Percentiles rank a stretch among this genome's conserved stretches.
Evolutionary conservation across 805 yeast species (phyloP).

Genomic region (Zygosaccharomyces kombuchaensis): DNA sequence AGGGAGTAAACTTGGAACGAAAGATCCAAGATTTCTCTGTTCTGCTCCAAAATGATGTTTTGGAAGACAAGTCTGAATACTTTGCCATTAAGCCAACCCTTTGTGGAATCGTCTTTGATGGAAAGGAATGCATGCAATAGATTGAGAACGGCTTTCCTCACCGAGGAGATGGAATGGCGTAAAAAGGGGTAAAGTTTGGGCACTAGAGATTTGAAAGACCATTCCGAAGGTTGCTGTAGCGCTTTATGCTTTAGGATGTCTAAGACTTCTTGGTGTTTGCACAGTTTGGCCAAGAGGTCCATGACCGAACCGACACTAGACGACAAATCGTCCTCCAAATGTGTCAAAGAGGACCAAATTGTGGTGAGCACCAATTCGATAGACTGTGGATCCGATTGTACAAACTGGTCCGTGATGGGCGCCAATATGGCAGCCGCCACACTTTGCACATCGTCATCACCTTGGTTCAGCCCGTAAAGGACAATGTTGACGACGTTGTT

Average conservation of each 20-base stretch:
- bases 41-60: constrained; percentile 85
- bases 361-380: constrained; percentile 53
- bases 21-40: constrained; percentile 59
- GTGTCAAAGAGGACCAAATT: constrained; percentile 86
- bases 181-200: constrained; percentile 90
- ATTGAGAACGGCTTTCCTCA: constrained; percentile 79
- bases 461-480: constrained; percentile 70
- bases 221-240: constrained; percentile 40
- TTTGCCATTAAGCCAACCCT: constrained; percentile 74
- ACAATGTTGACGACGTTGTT: constrained; percentile 79
- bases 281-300: constrained; percentile 85
- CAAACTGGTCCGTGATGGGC: constrained; percentile 86
- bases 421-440: constrained; percentile 91
- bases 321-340: constrained; percentile 84
- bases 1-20: constrained; percentile 59
- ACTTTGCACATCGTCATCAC: constrained; percentile 94
- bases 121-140: constrained; percentile 73
- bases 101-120: constrained; percentile 46
- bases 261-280: constrained; percentile 74
- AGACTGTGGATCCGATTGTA: constrained; percentile 49
- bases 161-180: constrained; percentile 89
- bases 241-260: constrained; percentile 66
- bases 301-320: constrained; percentile 94
- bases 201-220: constrained; percentile 69
- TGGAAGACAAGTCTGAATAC: constrained; percentile 76